Base-by-base conservation (phyloP, 192 early-diverging fungal genomes). In the Coemansia biformis region DNA sequence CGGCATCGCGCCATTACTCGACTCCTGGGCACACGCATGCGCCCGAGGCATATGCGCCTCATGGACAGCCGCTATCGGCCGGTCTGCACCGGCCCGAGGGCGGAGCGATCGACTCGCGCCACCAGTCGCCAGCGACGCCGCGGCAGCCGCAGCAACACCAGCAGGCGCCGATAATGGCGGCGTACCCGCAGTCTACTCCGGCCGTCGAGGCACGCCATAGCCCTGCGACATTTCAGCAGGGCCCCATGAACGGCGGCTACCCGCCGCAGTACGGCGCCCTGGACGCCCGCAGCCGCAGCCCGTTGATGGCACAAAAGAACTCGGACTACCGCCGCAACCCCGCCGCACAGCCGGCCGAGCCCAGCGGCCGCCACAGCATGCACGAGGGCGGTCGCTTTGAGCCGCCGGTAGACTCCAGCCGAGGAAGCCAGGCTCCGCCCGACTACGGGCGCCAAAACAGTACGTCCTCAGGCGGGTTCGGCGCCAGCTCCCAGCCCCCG, bases 221-320 rank as follows among this genome's bases (percentile, higher is more conserved):
- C 11, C 17, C 45, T 6, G 38, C 55, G 8, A 28, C 70, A 24
- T 73, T 73, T 57, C 63, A 57, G 42, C 63, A 61, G 18, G 63
- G 58, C 0, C 54, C 63, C 23, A 38, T 61, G 18, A 73, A 73
- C 37, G 70, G n/a, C n/a, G n/a, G 70, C 3, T 73, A 61, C 31
- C 24, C 36, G 2, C 18, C 54, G n/a, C 66, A 65, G 15, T 42
- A 46, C 0, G 57, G 49, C 1, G 49, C 53, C 3, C 3, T 31
- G 28, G 49, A 24, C 12, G 16, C 30, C 17, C 56, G 46, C 43
- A 57, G 50, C 32, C 57, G 54, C 54, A 73, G 69, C 38, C 70
- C 70, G 10, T 34, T 58, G 2, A 51, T 30, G 33, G 26, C 47
- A 18, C 57, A 14, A 26, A 43, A 46, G 42, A 58, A 57, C 14